Conservation (phyloP, 306 rosid species). For the Gastrolobium villosum region DNA sequence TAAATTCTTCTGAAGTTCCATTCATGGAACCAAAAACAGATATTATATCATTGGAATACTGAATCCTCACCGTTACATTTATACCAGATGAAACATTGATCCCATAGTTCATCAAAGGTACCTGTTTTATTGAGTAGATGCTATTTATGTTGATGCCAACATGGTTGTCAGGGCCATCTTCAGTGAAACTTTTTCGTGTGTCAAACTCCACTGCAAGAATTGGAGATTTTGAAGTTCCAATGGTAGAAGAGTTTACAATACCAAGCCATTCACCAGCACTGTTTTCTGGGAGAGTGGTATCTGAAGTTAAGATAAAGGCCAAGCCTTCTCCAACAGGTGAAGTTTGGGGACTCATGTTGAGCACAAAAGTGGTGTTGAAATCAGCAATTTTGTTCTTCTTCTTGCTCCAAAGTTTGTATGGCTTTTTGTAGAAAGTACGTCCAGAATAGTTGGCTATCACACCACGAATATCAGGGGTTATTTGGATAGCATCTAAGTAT, state of each 20-base stretch:
- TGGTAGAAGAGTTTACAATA: slow-evolving; percentile 57
- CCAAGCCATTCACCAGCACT: slow-evolving; percentile 60
- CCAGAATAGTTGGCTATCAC: not conserved
- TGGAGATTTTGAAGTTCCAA: slow-evolving; percentile 58
- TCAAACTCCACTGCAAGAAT: slow-evolving; percentile 82
- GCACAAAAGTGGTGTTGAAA: slow-evolving; percentile 55
- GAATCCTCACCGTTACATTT: slow-evolving; percentile 33
- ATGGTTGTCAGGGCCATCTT: slow-evolving; percentile 67
- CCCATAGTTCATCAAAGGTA: slow-evolving; percentile 32
- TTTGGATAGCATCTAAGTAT: slow-evolving; percentile 47
- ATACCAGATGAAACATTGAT: slow-evolving; percentile 44
- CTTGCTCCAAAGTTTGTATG: slow-evolving; percentile 50
- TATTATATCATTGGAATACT: slow-evolving; percentile 40
- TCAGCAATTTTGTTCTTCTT: slow-evolving; percentile 38
- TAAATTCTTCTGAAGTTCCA: slow-evolving; percentile 4
- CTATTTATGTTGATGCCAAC: slow-evolving; percentile 76
- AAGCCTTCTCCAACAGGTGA: slow-evolving; percentile 59
- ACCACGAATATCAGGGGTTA: slow-evolving; percentile 53
- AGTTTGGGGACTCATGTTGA: slow-evolving; percentile 28
- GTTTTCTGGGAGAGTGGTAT: slow-evolving; percentile 42
- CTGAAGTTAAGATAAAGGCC: slow-evolving; percentile 56
- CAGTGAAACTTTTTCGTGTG: slow-evolving; percentile 59
- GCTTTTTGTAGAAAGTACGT: slow-evolving; percentile 39
- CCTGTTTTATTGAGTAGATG: slow-evolving; percentile 56
- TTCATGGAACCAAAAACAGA: slow-evolving; percentile 45